phyloP scores from a whole-genome alignment of 2,329 filamentous ascomycete genomes.

The Diaporthe humulicola region DNA sequence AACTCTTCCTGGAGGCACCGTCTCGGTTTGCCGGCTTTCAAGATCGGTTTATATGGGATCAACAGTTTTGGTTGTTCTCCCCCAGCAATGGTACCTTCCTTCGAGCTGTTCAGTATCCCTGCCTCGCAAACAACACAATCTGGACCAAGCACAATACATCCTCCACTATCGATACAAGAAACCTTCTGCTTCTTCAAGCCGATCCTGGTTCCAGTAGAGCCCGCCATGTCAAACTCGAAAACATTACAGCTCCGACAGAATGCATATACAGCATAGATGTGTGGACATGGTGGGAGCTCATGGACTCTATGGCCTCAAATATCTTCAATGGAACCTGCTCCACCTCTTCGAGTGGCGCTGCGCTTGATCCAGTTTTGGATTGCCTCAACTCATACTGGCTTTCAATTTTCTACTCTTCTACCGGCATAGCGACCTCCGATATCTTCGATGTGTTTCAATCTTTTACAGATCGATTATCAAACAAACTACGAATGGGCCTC shows the following conservation, averaged over 20 bases:
- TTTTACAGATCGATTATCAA: neutral
- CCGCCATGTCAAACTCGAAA: neutral
- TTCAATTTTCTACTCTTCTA: neutral
- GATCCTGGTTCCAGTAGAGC: no score
- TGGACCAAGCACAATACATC: neutral
- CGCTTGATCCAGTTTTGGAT: no score
- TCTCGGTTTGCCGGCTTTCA: no score
- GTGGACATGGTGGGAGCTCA: neutral
- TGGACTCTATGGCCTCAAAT: neutral
- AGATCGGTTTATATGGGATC: no score
- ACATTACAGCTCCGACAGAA: neutral
- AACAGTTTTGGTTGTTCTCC: no score
- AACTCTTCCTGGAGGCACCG: no score
- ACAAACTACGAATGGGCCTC: neutral
- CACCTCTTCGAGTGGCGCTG: neutral
- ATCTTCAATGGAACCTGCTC: neutral
- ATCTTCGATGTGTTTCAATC: neutral
- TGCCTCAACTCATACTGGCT: neutral
- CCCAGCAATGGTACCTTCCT: neutral
- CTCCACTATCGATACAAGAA: neutral
- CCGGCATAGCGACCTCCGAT: neutral
- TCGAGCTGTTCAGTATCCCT: neutral
- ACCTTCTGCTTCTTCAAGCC: neutral
- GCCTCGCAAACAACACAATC: neutral
- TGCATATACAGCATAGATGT: neutral